These are phyloP conservation scores for Candida bentonensis DNA, from an alignment of 805 yeast genomes.

Conservation along the genomic window DNA sequence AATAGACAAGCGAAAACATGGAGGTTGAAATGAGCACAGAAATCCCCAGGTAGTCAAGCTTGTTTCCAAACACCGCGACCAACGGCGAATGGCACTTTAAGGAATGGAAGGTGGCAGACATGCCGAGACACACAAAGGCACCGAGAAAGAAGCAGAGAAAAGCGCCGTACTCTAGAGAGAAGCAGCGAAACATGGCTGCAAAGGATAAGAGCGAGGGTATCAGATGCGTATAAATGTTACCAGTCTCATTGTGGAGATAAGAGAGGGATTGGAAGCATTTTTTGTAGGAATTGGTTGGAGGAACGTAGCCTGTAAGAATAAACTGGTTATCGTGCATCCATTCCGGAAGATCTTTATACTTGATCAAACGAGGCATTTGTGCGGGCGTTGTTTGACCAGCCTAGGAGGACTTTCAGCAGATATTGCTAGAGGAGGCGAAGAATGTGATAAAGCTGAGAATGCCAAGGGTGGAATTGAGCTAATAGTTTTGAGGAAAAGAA, in stretches of 20 bases:
- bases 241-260: slow-evolving; percentile 56
- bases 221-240: slow-evolving; percentile 57
- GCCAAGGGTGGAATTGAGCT: too few species aligned
- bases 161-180: slow-evolving; percentile 30
- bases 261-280: slow-evolving; percentile 35
- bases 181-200: slow-evolving; percentile 12
- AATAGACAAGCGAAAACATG: slow-evolving; percentile 35
- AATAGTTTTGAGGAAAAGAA: too few species aligned
- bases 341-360: slow-evolving; percentile 44
- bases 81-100: slow-evolving; percentile 50
- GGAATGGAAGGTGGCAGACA: slow-evolving; percentile 55
- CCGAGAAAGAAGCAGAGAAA: slow-evolving; percentile 44
- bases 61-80: slow-evolving; percentile 46
- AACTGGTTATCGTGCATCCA: slow-evolving; percentile 70
- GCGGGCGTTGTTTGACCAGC: too few species aligned
- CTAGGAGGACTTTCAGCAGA: too few species aligned
- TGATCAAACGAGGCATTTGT: slow-evolving; percentile 4
- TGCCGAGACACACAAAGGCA: slow-evolving; percentile 41
- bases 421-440: too few species aligned
- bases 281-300: slow-evolving; percentile 34
- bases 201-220: slow-evolving; percentile 20
- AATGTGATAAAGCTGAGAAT: too few species aligned
- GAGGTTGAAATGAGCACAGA: slow-evolving; percentile 55
- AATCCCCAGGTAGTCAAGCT: slow-evolving; percentile 64
- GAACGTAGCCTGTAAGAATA: slow-evolving; percentile 51